Conservation (phyloP, 305 asterid species). For the Fraxinus dipetala region DNA sequence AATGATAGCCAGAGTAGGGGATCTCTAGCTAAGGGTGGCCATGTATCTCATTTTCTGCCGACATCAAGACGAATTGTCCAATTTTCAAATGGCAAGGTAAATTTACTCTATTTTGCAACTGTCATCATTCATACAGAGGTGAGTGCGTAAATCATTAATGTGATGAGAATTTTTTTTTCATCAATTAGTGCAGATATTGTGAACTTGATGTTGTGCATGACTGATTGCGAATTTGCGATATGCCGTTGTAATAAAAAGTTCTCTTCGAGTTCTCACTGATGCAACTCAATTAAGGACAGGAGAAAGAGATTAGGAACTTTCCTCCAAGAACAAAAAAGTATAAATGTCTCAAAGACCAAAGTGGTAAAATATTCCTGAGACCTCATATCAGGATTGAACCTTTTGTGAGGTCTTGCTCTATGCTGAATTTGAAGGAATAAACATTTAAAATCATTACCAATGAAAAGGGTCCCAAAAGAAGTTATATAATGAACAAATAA, state of each 20-base stretch:
- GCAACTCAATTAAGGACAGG: not conserved
- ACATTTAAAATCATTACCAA: not conserved
- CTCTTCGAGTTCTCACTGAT: not conserved
- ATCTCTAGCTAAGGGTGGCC: constrained; percentile 39
- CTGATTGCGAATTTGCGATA: not conserved
- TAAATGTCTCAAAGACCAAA: not conserved
- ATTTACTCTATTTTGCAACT: constrained; percentile 7
- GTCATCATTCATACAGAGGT: not conserved
- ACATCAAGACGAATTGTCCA: constrained; percentile 94
- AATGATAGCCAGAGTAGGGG: constrained; percentile 25
- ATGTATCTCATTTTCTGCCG: constrained; percentile 75
- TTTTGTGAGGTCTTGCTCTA: not conserved
- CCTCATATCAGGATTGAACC: not conserved
- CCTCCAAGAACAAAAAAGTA: not conserved
- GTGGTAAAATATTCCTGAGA: not conserved
- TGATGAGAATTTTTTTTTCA: not conserved
- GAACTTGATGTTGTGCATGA: not conserved
- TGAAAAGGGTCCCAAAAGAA: not conserved
- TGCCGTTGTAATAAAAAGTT: not conserved
- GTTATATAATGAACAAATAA: not conserved
- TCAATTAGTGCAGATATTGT: not conserved
- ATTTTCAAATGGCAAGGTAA: constrained; percentile 86
- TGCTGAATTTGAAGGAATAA: not conserved
- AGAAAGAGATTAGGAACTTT: not conserved
- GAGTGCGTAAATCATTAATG: not conserved